phyloP scores from a whole-genome alignment of 2,329 filamentous ascomycete species.

The Sclerotinia subarctica region DNA sequence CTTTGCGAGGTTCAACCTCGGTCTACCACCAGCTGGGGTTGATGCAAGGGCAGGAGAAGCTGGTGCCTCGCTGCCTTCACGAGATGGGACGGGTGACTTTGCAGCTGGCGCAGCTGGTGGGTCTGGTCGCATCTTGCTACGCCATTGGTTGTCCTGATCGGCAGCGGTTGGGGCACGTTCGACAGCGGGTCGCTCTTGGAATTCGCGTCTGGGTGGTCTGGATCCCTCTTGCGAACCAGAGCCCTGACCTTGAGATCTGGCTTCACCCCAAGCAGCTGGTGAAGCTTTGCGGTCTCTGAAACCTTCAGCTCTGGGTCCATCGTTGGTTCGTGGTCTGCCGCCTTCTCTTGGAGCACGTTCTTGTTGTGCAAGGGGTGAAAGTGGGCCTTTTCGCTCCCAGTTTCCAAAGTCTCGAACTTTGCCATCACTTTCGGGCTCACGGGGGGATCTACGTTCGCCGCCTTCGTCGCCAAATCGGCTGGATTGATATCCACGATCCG shows the following conservation, averaged over 20 bases:
- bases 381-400: conserved; percentile 92
- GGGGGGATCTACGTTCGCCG: conserved; percentile 66
- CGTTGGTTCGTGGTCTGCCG: conserved; percentile 56
- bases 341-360: conserved; percentile 56
- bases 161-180: conserved; percentile 80
- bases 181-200: conserved; percentile 62
- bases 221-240: conserved; percentile 66
- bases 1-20: conserved; percentile 84
- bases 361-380: conserved; percentile 64
- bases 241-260: conserved; percentile 42
- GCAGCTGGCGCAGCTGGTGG: conserved; percentile 39
- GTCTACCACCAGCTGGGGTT: conserved; percentile 59
- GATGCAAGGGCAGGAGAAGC: conserved; percentile 63
- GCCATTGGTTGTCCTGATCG: conserved; percentile 92
- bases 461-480: conserved; percentile 48
- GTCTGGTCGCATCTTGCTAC: conserved; percentile 86
- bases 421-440: conserved; percentile 65
- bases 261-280: conserved; percentile 74
- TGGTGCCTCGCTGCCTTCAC: conserved; percentile 72
- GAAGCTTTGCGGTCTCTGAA: conserved; percentile 64
- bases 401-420: conserved; percentile 78
- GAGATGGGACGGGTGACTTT: conserved; percentile 63
- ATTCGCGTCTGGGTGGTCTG: conserved; percentile 74
- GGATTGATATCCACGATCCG: conserved; percentile 47
- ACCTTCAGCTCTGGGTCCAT: conserved; percentile 57